These are phyloP conservation scores for Teunomyces aglyptinius DNA, from an alignment of 805 yeast species.

Conservation along the genomic window DNA sequence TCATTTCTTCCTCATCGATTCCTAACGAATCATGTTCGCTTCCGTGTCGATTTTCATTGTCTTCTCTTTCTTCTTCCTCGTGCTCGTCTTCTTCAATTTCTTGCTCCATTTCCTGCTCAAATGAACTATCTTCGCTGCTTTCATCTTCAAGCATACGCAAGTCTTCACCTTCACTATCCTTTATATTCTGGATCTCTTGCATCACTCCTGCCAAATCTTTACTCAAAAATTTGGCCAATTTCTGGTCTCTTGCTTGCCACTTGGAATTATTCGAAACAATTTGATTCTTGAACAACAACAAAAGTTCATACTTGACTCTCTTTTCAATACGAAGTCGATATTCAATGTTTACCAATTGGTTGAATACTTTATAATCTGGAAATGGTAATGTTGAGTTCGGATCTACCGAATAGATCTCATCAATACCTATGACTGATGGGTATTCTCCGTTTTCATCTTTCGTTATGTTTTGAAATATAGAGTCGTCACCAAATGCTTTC, in stretches of 20 bases:
- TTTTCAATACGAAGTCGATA: constrained; percentile 28
- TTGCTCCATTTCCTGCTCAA: constrained; percentile 15
- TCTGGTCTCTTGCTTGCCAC: constrained; percentile 35
- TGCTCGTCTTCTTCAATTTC: constrained; percentile 18
- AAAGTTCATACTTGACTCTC: constrained; percentile 35
- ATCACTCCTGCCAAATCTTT: constrained; percentile 24
- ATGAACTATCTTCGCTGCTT: constrained; percentile 16
- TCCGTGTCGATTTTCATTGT: constrained; percentile 8
- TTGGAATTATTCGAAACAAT: constrained; percentile 28
- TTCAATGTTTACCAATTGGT: constrained; percentile 32
- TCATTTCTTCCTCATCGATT: not conserved
- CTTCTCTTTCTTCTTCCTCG: constrained; percentile 9
- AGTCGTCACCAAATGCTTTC: constrained; percentile 20
- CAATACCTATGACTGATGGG: constrained; percentile 12
- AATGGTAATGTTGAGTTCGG: constrained; percentile 20
- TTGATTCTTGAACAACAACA: constrained; percentile 30
- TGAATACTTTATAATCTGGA: constrained; percentile 29
- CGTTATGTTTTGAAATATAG: constrained; percentile 14
- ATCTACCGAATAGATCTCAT: constrained; percentile 29
- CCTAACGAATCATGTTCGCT: constrained; percentile 6
- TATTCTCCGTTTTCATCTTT: constrained; percentile 13
- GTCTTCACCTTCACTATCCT: constrained; percentile 27
- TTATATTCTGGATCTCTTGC: constrained; percentile 27
- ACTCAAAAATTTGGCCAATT: constrained; percentile 28
- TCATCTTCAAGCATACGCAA: constrained; percentile 19